phyloP scores from a whole-genome alignment of 371 early-diverging fungal genomes.

The Lichtheimia ornata region DNA sequence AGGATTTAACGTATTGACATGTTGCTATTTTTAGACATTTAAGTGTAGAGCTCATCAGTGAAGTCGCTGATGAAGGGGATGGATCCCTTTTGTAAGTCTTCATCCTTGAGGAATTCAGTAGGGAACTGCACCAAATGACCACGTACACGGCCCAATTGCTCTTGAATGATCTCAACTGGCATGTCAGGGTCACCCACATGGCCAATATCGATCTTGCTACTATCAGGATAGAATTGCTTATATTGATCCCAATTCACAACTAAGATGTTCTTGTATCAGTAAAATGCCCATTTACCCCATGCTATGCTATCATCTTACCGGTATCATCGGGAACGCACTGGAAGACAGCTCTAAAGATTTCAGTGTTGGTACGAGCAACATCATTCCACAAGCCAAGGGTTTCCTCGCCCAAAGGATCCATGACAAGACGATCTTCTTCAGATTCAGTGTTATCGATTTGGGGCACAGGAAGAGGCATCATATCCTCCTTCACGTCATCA shows the following conservation, averaged over 20 bases:
- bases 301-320: slow-evolving; percentile 19
- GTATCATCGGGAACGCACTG: slow-evolving; percentile 77
- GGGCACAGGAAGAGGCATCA: slow-evolving; percentile 51
- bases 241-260: slow-evolving; percentile 70
- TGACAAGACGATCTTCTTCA: slow-evolving; percentile 37
- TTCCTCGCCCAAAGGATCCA: slow-evolving; percentile 66
- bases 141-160: slow-evolving; percentile 43
- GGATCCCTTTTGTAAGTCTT: slow-evolving; percentile 39
- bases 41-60: slow-evolving; percentile 41
- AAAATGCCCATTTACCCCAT: neutral
- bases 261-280: slow-evolving; percentile 1
- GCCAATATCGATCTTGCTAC: slow-evolving; percentile 32
- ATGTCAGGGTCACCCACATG: slow-evolving; percentile 42
- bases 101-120: slow-evolving; percentile 65
- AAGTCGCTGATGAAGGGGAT: slow-evolving; percentile 34
- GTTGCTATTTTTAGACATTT: slow-evolving; percentile 10
- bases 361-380: slow-evolving; percentile 63
- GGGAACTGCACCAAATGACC: slow-evolving; percentile 81
- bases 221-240: slow-evolving; percentile 55
- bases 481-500: slow-evolving; percentile 46
- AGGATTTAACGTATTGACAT: neutral
- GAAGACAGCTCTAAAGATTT: slow-evolving; percentile 70
- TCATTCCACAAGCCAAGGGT: slow-evolving; percentile 55
- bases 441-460: slow-evolving; percentile 38
- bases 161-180: slow-evolving; percentile 37